Base-by-base conservation (phyloP, 495 filamentous ascomycete species). In the Jackrogersella minutella region DNA sequence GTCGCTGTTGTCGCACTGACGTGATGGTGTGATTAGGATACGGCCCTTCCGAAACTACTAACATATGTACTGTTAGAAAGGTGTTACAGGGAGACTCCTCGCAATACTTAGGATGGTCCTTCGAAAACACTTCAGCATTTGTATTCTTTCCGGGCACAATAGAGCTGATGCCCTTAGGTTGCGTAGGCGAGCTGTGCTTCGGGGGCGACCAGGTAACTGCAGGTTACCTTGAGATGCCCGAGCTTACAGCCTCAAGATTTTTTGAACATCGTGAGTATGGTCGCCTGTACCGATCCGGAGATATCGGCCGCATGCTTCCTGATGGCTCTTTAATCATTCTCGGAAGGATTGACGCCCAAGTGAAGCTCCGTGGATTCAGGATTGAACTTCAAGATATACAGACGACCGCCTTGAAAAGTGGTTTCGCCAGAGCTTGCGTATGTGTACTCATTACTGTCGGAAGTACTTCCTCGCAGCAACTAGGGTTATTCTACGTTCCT, bases 351-450 rank as follows among this genome's bases (percentile, higher is more conserved):
- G 91, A 96, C 66, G 90, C 89, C 44, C 92, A 93, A 79, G 86
- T 93, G 69, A 96, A 95, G 66, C 79, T 96, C 22, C 85, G 91
- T 19, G 92, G 92, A 1, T 88, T 93, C 62, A 84, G 91, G 6
- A 86, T 93, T 5, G 91, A 93, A 28, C 82, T 94, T 5, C 86
- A 84, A 2, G 94, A 97, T 74, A 89, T 97, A 33, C 90, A 86
- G 46, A 76, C 78, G n/a, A 74, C 73, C 14, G 64, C 92, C 8
- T 62, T 86, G 1, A 75, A 76, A 14, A 76, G 78, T 5, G 47
- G 49, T 0, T 22, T 69, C 16, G 83, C 87, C 3, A 54, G 68
- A 6, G 80, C 90, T 56, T 88, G 84, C 57, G 74, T 80, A 1
- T 87, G 84, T 8, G 64, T 90, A 19, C 68, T 88, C 10, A 47